Conservation (phyloP, 495 filamentous ascomycete species). For the Daldinia bambusicola region DNA sequence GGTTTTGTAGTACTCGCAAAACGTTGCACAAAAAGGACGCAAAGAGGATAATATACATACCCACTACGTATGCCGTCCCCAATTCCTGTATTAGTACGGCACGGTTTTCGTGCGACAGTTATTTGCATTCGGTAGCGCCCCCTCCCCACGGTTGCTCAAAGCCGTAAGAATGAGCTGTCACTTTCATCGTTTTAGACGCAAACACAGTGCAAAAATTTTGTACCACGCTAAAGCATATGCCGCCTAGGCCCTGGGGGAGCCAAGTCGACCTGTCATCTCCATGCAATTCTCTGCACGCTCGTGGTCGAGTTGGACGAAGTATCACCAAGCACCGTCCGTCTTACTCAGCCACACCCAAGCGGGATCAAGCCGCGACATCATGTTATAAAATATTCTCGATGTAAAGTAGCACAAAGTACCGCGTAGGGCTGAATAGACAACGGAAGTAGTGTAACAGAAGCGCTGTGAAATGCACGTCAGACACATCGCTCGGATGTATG, state of each 20-base stretch:
- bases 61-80: neutral
- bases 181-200: constrained; percentile 20
- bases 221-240: neutral
- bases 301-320: constrained; percentile 21
- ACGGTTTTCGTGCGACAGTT: constrained; percentile 30
- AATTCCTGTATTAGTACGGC: constrained; percentile 26
- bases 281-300: neutral
- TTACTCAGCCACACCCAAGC: constrained; percentile 35
- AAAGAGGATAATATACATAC: neutral
- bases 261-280: constrained; percentile 30
- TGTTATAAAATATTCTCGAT: constrained; percentile 18
- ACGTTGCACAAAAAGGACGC: constrained; percentile 13
- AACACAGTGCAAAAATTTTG: constrained; percentile 39
- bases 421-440: constrained; percentile 49
- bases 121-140: constrained; percentile 13
- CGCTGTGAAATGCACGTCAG: constrained; percentile 46
- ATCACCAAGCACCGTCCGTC: constrained; percentile 4
- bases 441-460: constrained; percentile 49
- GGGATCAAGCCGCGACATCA: constrained; percentile 28
- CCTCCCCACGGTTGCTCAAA: constrained; percentile 11
- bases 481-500: constrained; percentile 36
- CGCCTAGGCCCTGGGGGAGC: neutral
- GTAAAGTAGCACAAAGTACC: constrained; percentile 36
- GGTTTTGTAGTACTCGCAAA: constrained; percentile 25
- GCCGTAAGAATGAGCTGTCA: constrained; percentile 32